Base-by-base conservation (phyloP, 2,329 filamentous ascomycete genomes). In the Penicillium sp. region DNA sequence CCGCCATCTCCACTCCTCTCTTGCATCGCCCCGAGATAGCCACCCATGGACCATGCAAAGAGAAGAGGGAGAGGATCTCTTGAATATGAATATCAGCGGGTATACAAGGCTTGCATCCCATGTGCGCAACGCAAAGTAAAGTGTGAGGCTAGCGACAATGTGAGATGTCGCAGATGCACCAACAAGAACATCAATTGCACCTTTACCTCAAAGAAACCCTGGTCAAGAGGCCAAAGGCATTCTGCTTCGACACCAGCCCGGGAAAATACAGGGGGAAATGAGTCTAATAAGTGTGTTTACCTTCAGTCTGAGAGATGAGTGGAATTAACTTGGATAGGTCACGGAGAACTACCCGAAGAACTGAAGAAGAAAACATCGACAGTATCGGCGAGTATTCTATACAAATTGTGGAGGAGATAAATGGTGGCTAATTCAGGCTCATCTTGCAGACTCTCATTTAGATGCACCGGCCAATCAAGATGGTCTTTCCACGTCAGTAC, bases 81-180 rank as follows among this genome's bases (percentile, higher is more conserved):
- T 21, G 53, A 68, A 8, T 59, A 68, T 48, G 74, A 76, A 48
- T 80, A 78, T 60, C 75, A 79, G 61, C 75, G 78, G 47, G 74
- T 77, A 25, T 81, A 80, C 69, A 79, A 81, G 64, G 78, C 78
- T 19, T 80, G 78, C 64, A 75, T 78, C 54, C 75, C 77, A 46
- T 81, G 78, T 61, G 73, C 77, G 17, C 72, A 75, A 56, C 68
- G 77, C 27, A 81, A 80, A 62, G 75, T 76, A 37, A 80, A 77
- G 65, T 80, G 78, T 57, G 75, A 78, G 38, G 64, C 75, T 9
- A 70, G 65, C 9, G 71, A 71, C 9, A 57, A 72, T 79, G 77
- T 59, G 69, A 74, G 58, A 66, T 61, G 59, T 38, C n/a, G 54
- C 13, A 41, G 77, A 65, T 80, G 78, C 66, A 68, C 67, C 62